Evolutionary conservation across 2,329 filamentous ascomycete genomes (phyloP).

Genomic region (Colletotrichum truncatum): DNA sequence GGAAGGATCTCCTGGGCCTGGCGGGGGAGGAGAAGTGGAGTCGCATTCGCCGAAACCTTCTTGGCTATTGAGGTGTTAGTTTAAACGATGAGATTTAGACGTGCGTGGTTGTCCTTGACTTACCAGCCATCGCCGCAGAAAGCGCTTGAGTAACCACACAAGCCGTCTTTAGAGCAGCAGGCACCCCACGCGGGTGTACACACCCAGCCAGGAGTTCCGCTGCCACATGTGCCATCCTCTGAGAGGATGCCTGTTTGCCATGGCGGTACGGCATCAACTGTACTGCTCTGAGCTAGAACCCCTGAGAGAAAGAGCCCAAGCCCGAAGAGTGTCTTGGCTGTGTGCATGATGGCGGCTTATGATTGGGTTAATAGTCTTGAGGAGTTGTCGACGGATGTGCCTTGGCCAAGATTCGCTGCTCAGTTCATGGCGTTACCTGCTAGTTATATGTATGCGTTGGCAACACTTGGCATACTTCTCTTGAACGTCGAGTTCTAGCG

Average conservation of each 20-base stretch:
- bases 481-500: no score
- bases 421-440: no score
- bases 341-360: not conserved
- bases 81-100: not conserved
- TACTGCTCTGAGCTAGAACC: not conserved
- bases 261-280: not conserved
- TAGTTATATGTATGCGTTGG: no score
- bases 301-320: not conserved
- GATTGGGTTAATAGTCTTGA: no score
- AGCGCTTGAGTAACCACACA: not conserved
- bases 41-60: not conserved
- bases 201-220: not conserved
- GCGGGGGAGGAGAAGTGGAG: not conserved
- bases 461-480: no score
- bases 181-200: constrained; percentile 15
- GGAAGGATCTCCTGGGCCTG: not conserved
- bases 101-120: not conserved
- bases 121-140: constrained; percentile 14
- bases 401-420: no score
- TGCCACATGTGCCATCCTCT: constrained; percentile 8
- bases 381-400: no score
- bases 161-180: not conserved
- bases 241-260: constrained; percentile 11
- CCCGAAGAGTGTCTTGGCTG: not conserved
- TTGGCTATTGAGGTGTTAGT: not conserved